A percentile compares a stretch with the other conserved stretches of the same genome.
Evolutionary conservation across 257 asterid genomes (phyloP).

Genomic region (Capsicum chinense): DNA sequence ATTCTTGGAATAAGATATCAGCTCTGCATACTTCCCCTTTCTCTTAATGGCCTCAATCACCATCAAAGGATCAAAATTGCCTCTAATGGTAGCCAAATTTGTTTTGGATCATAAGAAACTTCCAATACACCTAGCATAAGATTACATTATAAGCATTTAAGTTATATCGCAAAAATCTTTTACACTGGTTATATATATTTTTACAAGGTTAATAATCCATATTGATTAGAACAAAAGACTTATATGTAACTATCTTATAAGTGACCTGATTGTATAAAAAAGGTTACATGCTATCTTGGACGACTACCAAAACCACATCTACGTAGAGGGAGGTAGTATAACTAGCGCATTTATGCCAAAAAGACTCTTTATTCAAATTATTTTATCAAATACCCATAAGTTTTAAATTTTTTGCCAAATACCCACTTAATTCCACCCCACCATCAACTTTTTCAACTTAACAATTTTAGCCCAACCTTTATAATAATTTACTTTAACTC

Average conservation of each 20-base stretch:
- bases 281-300: background rate
- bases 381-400: no score
- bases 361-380: no score
- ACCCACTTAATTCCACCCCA: no score
- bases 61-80: slow-evolving; percentile 24
- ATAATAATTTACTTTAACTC: no score
- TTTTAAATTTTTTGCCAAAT: no score
- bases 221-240: background rate
- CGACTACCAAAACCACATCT: no score
- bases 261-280: background rate
- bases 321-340: background rate
- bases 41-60: slow-evolving; percentile 24
- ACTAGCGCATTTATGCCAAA: no score
- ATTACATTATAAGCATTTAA: background rate
- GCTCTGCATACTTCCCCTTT: slow-evolving; percentile 28
- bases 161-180: background rate
- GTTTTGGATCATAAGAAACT: slow-evolving; percentile 29
- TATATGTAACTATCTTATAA: background rate
- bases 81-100: slow-evolving; percentile 23
- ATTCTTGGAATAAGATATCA: slow-evolving; percentile 30
- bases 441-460: no score
- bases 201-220: background rate
- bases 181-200: background rate
- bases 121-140: slow-evolving; percentile 12
- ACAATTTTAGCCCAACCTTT: no score